These are phyloP conservation scores for Colletotrichum australisinense DNA, from an alignment of 2,329 filamentous ascomycete genomes.

Conservation along the genomic window DNA sequence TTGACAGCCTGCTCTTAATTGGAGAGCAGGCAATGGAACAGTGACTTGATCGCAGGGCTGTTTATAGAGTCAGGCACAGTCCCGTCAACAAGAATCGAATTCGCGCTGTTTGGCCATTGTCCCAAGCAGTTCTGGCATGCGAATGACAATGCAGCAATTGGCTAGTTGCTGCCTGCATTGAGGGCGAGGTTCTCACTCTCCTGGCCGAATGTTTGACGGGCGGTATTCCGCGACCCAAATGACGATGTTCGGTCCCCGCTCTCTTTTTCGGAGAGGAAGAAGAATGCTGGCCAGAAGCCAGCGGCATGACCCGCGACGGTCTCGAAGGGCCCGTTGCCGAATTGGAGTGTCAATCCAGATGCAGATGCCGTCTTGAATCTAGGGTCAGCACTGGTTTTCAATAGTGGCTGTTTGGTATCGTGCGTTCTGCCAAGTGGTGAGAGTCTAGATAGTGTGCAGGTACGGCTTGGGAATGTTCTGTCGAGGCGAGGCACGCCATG, in stretches of 20 bases:
- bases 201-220: neutral
- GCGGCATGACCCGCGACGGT: conserved; percentile 4
- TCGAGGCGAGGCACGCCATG: neutral
- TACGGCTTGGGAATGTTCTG: neutral
- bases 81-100: neutral
- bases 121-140: neutral
- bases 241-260: neutral
- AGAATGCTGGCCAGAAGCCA: conserved; percentile 4
- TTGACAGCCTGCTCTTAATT: conserved; percentile 1
- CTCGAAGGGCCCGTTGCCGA: neutral
- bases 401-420: neutral
- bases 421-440: neutral
- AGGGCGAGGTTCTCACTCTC: neutral
- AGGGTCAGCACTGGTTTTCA: neutral
- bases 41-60: conserved; percentile 4
- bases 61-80: neutral
- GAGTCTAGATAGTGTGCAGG: neutral
- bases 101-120: neutral
- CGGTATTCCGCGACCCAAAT: neutral
- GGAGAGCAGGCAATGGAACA: neutral
- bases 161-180: neutral
- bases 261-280: neutral
- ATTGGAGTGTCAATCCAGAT: neutral
- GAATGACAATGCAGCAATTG: neutral
- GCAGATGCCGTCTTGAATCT: neutral